Evolutionary conservation across 805 yeast species (phyloP).

Genomic region (Suhomyces tanzawaensis): DNA sequence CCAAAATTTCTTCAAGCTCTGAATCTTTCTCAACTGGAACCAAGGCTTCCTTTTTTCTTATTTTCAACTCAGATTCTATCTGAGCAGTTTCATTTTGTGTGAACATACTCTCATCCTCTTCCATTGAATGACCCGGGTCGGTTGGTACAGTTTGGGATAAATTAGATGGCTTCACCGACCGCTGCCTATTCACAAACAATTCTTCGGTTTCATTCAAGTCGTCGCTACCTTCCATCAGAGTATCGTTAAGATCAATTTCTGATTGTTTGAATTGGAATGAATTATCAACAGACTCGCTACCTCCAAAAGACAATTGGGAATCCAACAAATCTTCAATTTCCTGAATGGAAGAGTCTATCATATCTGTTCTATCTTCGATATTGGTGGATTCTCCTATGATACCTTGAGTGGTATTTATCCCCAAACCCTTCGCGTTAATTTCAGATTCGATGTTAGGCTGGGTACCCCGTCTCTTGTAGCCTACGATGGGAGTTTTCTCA

Average conservation of each 20-base stretch:
- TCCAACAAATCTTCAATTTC: conserved; percentile 41
- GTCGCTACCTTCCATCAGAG: background rate
- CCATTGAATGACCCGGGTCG: conserved; percentile 7
- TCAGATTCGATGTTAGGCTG: background rate
- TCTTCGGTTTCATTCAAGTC: conserved; percentile 7
- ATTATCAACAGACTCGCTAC: background rate
- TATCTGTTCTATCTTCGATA: conserved; percentile 11
- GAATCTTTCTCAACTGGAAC: conserved; percentile 32
- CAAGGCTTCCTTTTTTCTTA: conserved; percentile 5
- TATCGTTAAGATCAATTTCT: background rate
- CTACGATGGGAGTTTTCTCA: conserved; percentile 10
- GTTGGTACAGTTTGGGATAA: background rate
- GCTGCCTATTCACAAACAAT: background rate
- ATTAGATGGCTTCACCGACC: conserved; percentile 2
- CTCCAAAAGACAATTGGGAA: conserved; percentile 24
- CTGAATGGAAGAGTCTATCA: conserved; percentile 35
- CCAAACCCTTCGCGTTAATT: conserved; percentile 6
- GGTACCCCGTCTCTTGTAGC: background rate
- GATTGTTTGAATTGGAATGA: background rate
- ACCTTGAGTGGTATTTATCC: conserved; percentile 8
- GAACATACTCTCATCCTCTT: background rate
- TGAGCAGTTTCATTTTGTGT: background rate
- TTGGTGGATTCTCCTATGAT: conserved; percentile 16
- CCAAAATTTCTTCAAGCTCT: conserved; percentile 64
- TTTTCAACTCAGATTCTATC: conserved; percentile 3